Evolutionary conservation across 345 rosid genomes (phyloP).

Genomic region (Toxicodendron radicans): DNA sequence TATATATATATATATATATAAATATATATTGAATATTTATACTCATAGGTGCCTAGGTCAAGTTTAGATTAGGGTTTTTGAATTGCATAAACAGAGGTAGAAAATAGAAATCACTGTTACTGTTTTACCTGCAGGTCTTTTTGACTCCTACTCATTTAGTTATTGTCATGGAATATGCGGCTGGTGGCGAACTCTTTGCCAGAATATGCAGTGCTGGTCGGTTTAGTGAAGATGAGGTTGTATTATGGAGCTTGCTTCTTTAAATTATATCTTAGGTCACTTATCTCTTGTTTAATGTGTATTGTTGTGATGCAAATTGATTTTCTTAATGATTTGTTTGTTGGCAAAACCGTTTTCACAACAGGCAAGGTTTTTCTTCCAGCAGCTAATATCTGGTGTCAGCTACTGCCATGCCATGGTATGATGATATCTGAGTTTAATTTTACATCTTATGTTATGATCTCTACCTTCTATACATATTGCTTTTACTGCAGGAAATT

Average conservation of each 20-base stretch:
- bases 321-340: constrained; percentile 5
- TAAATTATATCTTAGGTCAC: neutral
- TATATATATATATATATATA: too few relatives aligned
- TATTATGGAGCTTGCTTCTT: constrained; percentile 14
- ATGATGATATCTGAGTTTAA: constrained; percentile 22
- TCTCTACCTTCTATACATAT: neutral
- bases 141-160: constrained; percentile 81
- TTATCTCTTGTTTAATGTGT: neutral
- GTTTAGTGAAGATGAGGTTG: constrained; percentile 91
- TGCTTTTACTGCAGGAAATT: constrained; percentile 44
- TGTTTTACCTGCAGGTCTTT: constrained; percentile 44
- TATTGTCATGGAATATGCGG: constrained; percentile 87
- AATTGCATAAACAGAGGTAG: neutral
- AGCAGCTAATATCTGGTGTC: constrained; percentile 88
- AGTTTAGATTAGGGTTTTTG: too few relatives aligned
- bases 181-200: constrained; percentile 88
- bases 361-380: constrained; percentile 84
- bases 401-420: constrained; percentile 92
- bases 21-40: too few relatives aligned
- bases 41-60: too few relatives aligned
- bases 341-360: neutral
- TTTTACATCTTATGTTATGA: neutral
- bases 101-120: constrained; percentile 6
- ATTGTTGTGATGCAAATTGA: neutral
- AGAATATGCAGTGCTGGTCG: constrained; percentile 83